Evolutionary conservation across 2,329 filamentous ascomycete species (phyloP), one percentile per base, ranked within the genome.

Genomic region (Lithohypha guttulata): DNA sequence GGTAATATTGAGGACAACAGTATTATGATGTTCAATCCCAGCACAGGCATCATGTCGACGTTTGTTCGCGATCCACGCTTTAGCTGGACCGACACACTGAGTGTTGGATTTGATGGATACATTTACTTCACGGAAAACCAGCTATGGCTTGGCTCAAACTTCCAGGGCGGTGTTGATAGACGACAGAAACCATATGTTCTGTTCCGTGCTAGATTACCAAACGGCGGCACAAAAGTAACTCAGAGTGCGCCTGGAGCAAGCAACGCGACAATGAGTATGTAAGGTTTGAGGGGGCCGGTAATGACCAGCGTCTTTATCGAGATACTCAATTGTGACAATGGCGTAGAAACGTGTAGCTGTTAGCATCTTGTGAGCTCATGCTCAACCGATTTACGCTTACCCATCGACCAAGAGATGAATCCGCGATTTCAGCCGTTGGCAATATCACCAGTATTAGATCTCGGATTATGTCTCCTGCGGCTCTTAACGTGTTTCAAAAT

Each of bases 41-140:
- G 40, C 6, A 69, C 66, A 51, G 66, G 61, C 4, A 64, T 60
- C 0, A 57, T 63, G 13, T 45, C 50, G 26, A 51, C 61, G 0
- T 69, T 66, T 36, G 61, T 70, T 8, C 48, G 69, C 14, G 67
- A 68, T 44, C 59, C 63, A 27, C 51, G 62, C 25, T 60, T 69
- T 27, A 68, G 64, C 17, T 72, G 69, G 68, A 58, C 65, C 0
- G 68, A 73, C 53, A 70, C 68, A 1, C 56, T 67, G 46, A 59
- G 59, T 3, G 55, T 60, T 3, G 60, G 55, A 2, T 56, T 55
- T 3, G 64, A 71, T 47, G 67, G 68, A 0, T 68, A 70, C 46
- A 48, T 71, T 2, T 72, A 73, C 49, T 72, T 71, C 45, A 73
- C 67, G 0, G 62, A 63, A 25, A 73, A 73, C 40, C 68, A 72